phyloP scores from a whole-genome alignment of 371 early-diverging fungal genomes.

The Mortierella sp. region DNA sequence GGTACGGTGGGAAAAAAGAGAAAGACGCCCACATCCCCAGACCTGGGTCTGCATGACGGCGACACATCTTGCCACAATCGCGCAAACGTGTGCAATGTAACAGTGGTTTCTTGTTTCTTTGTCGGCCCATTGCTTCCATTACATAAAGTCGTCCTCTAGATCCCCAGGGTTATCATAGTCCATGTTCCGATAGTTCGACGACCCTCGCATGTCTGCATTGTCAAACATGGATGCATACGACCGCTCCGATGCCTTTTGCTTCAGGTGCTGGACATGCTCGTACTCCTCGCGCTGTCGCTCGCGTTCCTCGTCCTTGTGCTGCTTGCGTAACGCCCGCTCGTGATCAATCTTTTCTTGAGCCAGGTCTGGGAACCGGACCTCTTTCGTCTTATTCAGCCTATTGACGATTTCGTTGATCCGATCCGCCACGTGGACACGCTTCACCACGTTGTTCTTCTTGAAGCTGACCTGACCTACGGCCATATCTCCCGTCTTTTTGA shows the following conservation, averaged over 20 bases:
- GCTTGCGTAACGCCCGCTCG: constrained; percentile 66
- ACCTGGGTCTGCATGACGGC: too few relatives aligned
- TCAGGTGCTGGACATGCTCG: constrained; percentile 25
- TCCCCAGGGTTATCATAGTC: constrained; percentile 66
- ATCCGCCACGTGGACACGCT: constrained; percentile 81
- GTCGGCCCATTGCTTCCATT: constrained; percentile 5
- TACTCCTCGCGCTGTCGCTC: constrained; percentile 52
- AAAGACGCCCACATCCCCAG: too few relatives aligned
- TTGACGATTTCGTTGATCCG: constrained; percentile 89
- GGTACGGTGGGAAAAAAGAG: too few relatives aligned
- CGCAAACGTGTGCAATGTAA: too few relatives aligned
- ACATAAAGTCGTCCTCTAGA: constrained; percentile 84
- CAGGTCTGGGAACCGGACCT: constrained; percentile 81
- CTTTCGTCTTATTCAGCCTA: constrained; percentile 92
- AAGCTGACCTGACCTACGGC: constrained; percentile 96
- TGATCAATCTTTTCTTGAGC: constrained; percentile 74
- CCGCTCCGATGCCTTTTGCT: constrained; percentile 58
- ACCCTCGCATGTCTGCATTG: constrained; percentile 64
- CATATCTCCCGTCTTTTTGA: constrained; percentile 93
- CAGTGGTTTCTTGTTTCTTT: too few relatives aligned
- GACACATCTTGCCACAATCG: too few relatives aligned
- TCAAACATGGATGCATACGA: constrained; percentile 67
- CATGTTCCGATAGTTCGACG: constrained; percentile 61
- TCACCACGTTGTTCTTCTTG: constrained; percentile 80
- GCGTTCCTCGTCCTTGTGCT: constrained; percentile 61